A percentile compares a stretch with the other conserved stretches of the same genome.
These are phyloP conservation scores for Oryza meridionalis DNA, from an alignment of 176 grass and related monocot genomes.

Conservation along the genomic window DNA sequence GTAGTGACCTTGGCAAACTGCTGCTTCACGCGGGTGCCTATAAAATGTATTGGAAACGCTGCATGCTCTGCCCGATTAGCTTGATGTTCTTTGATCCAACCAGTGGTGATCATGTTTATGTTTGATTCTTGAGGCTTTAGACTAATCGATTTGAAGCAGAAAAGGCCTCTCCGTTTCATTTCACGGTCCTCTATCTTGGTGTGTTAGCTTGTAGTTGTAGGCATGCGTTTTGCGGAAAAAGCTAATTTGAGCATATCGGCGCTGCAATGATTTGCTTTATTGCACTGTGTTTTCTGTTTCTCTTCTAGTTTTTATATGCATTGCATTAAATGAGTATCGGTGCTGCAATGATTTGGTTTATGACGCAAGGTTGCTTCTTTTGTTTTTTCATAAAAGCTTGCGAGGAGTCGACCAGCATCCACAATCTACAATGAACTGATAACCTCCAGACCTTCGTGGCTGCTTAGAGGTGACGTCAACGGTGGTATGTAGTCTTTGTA, in stretches of 20 bases:
- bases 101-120: neutral
- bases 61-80: neutral
- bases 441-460: conserved; percentile 27
- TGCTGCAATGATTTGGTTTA: neutral
- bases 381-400: conserved; percentile 35
- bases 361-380: conserved; percentile 8
- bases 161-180: neutral
- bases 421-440: conserved; percentile 43
- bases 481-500: conserved; percentile 31
- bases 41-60: neutral
- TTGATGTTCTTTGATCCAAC: conserved; percentile 17
- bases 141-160: neutral
- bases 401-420: conserved; percentile 31
- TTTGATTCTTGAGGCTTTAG: neutral
- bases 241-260: conserved; percentile 4
- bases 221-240: neutral
- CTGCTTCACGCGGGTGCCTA: neutral
- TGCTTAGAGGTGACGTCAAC: conserved; percentile 29
- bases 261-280: neutral
- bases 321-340: neutral
- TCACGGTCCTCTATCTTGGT: neutral
- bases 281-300: neutral
- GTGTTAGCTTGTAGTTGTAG: neutral
- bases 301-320: conserved; percentile 14
- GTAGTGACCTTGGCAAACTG: neutral